These are phyloP conservation scores for Alternaria triticimaculans DNA, from an alignment of 2,329 filamentous ascomycete genomes.

Conservation along the genomic window DNA sequence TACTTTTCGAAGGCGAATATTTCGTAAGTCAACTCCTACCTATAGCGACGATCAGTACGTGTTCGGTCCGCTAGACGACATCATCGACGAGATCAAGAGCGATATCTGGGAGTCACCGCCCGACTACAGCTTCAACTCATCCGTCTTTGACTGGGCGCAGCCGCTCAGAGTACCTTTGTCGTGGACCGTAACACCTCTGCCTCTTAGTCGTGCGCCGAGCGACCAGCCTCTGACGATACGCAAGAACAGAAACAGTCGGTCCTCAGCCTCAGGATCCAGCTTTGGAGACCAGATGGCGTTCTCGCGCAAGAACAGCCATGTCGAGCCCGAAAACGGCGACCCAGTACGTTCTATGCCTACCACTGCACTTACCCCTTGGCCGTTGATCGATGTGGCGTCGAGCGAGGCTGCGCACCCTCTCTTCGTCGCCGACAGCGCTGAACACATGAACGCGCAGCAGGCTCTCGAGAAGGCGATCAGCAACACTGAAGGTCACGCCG, in stretches of 20 bases:
- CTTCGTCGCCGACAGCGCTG: background rate
- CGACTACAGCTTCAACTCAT: conserved; percentile 15
- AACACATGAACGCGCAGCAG: conserved; percentile 17
- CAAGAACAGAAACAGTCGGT: conserved; percentile 41
- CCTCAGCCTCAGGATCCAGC: conserved; percentile 37
- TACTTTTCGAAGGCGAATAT: conserved; percentile 33
- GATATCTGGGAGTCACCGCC: conserved; percentile 34
- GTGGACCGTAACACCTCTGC: conserved; percentile 36
- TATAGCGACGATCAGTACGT: conserved; percentile 9
- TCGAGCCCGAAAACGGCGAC: conserved; percentile 5
- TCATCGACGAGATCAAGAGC: conserved; percentile 43
- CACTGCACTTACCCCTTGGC: conserved; percentile 14
- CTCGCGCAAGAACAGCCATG: conserved; percentile 22
- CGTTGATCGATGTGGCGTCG: conserved; percentile 14
- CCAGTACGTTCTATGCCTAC: conserved; percentile 8
- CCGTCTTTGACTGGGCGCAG: conserved; percentile 20
- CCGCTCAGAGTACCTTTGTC: conserved; percentile 26
- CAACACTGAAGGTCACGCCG: background rate
- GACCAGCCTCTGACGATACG: conserved; percentile 41
- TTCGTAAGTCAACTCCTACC: conserved; percentile 29
- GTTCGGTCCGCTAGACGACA: conserved; percentile 42
- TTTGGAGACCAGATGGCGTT: conserved; percentile 19
- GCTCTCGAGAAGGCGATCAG: conserved; percentile 10
- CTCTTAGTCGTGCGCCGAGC: conserved; percentile 39
- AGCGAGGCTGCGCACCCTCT: background rate